Evolutionary conservation across 805 yeast species (phyloP).

Genomic region (Zygoascus ofunaensis): DNA sequence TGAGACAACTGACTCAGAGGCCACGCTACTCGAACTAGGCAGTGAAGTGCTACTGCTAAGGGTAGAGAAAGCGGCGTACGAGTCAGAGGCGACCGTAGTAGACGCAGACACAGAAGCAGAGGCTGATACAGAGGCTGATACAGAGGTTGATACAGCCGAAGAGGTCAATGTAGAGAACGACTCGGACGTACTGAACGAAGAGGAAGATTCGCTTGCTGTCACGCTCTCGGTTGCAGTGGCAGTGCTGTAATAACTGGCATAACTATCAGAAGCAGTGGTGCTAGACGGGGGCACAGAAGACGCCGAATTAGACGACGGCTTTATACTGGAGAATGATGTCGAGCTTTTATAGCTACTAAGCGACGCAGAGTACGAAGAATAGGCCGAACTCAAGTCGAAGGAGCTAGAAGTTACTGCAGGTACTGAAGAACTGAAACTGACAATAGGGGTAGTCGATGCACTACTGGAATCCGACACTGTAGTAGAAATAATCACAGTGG

Average conservation of each 20-base stretch:
- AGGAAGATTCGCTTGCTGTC: conserved; percentile 1
- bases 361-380: background rate
- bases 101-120: background rate
- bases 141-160: conserved; percentile 4
- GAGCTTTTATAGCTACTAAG: background rate
- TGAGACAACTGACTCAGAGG: background rate
- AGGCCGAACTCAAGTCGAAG: background rate
- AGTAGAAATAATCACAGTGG: background rate
- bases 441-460: no score
- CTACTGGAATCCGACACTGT: no score
- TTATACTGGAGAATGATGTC: background rate
- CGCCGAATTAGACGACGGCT: background rate
- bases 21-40: conserved; percentile 1
- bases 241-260: background rate
- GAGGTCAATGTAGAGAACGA: conserved; percentile 5
- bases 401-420: background rate
- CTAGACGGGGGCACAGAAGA: background rate
- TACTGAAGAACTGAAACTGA: background rate
- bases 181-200: background rate
- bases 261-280: conserved; percentile 7
- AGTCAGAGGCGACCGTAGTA: background rate
- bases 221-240: conserved; percentile 5
- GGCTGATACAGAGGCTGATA: background rate
- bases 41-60: conserved; percentile 1
- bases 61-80: conserved; percentile 6